These are phyloP conservation scores for Macrocystidia cucumis DNA, from an alignment of 1,284 basidiomycete species.

Conservation along the genomic window DNA sequence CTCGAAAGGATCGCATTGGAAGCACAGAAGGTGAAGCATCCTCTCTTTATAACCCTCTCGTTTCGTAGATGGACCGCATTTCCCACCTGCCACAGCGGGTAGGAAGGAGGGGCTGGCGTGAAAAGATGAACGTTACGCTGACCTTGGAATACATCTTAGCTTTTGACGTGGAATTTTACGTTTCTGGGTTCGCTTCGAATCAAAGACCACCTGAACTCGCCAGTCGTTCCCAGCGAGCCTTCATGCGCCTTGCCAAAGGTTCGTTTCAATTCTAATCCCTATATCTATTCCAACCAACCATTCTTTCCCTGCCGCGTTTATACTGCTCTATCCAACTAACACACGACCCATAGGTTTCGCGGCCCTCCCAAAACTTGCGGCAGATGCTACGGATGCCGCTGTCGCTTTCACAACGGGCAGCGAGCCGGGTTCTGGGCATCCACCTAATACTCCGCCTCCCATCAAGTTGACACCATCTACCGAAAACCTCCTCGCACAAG, in stretches of 20 bases:
- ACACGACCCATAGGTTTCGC: conserved; percentile 42
- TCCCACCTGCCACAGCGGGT: neutral
- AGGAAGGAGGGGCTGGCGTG: neutral
- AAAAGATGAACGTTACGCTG: neutral
- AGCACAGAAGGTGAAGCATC: conserved; percentile 16
- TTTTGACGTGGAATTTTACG: conserved; percentile 65
- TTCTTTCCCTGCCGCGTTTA: too few relatives aligned
- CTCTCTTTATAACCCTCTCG: neutral
- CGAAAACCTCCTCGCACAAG: conserved; percentile 35
- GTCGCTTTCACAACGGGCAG: too few relatives aligned
- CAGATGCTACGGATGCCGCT: too few relatives aligned
- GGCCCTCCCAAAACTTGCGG: conserved; percentile 45
- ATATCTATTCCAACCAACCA: neutral
- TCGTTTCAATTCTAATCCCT: conserved; percentile 10
- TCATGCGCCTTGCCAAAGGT: conserved; percentile 76
- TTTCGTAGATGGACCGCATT: too few relatives aligned
- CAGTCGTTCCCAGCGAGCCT: conserved; percentile 68
- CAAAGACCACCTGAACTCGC: conserved; percentile 53
- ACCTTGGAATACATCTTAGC: conserved; percentile 12
- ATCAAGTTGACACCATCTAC: conserved; percentile 38
- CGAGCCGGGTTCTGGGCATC: too few relatives aligned
- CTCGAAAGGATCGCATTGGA: conserved; percentile 14
- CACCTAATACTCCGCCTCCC: conserved; percentile 13
- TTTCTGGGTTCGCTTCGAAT: conserved; percentile 70
- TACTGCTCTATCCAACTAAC: conserved; percentile 2